phyloP scores from a whole-genome alignment of 257 asterid genomes.

The Solanum tarapatanum region DNA sequence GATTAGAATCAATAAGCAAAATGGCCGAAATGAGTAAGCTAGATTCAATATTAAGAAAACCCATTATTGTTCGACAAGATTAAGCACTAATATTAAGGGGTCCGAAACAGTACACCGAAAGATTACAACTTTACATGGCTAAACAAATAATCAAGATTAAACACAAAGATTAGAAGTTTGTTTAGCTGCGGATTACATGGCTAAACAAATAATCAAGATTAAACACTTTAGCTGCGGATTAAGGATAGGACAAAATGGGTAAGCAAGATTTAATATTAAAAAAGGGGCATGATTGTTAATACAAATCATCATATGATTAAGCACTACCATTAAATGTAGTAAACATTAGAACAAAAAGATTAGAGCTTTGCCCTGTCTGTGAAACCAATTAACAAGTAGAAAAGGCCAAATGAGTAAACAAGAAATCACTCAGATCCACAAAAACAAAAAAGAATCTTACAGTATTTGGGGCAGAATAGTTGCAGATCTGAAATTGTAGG shows the following conservation, averaged over 20 bases:
- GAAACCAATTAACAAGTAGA: background rate
- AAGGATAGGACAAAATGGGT: background rate
- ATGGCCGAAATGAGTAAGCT: background rate
- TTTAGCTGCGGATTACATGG: background rate
- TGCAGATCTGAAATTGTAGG: constrained; percentile 1
- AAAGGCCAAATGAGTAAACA: background rate
- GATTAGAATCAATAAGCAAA: background rate
- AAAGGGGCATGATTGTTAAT: background rate
- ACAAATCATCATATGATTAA: background rate
- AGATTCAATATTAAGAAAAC: background rate
- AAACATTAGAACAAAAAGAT: background rate
- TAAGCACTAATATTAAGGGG: background rate
- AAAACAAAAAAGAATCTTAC: background rate
- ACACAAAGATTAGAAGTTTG: background rate
- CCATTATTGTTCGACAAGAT: background rate
- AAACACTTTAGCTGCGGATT: background rate
- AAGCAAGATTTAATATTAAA: background rate
- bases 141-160: background rate
- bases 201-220: background rate
- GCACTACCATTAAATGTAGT: background rate
- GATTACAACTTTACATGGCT: too few relatives aligned
- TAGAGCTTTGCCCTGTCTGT: background rate
- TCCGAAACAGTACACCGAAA: too few relatives aligned
- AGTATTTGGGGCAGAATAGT: background rate
- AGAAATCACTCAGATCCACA: background rate